A percentile compares a stretch with the other conserved stretches of the same genome.
These are phyloP conservation scores for Trebouxiophyceae sp. DNA, from an alignment of 163 green algal species.

Conservation along the genomic window DNA sequence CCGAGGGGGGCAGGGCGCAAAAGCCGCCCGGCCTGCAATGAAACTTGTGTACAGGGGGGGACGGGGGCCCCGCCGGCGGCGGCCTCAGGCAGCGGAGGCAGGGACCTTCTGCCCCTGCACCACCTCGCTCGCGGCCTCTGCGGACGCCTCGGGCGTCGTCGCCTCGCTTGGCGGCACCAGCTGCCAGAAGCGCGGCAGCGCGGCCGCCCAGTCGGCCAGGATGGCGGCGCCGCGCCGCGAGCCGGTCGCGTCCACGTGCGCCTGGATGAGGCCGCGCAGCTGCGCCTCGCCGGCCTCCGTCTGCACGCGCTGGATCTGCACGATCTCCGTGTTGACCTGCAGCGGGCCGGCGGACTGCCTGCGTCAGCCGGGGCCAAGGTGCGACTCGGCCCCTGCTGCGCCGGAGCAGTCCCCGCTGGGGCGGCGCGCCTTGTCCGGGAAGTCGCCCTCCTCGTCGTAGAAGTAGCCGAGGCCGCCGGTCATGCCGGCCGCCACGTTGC, in stretches of 20 bases:
- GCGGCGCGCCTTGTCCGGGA: constrained; percentile 62
- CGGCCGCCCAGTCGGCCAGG: constrained; percentile 73
- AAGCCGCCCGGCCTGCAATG: too few species aligned
- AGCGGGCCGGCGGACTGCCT: neutral
- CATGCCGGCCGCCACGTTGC: constrained; percentile 97
- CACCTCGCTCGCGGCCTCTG: neutral
- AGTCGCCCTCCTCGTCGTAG: constrained; percentile 86
- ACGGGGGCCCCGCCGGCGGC: too few species aligned
- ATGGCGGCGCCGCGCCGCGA: constrained; percentile 65
- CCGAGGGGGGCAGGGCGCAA: too few species aligned
- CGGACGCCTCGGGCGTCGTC: constrained; percentile 72
- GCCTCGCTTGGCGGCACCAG: constrained; percentile 92
- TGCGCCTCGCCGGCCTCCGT: constrained; percentile 79
- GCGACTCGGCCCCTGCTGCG: neutral
- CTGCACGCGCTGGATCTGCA: constrained; percentile 81
- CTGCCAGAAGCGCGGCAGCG: constrained; percentile 90
- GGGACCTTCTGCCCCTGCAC: too few species aligned
- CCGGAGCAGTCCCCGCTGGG: neutral
- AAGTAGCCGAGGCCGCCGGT: constrained; percentile 98
- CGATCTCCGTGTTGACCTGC: constrained; percentile 95
- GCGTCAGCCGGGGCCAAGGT: neutral
- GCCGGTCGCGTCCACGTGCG: constrained; percentile 77
- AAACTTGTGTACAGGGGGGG: too few species aligned
- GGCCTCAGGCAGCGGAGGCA: too few species aligned
- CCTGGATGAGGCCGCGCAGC: constrained; percentile 73